Conservation (phyloP, 2,329 filamentous ascomycete species). For the Fusarium sp. region DNA sequence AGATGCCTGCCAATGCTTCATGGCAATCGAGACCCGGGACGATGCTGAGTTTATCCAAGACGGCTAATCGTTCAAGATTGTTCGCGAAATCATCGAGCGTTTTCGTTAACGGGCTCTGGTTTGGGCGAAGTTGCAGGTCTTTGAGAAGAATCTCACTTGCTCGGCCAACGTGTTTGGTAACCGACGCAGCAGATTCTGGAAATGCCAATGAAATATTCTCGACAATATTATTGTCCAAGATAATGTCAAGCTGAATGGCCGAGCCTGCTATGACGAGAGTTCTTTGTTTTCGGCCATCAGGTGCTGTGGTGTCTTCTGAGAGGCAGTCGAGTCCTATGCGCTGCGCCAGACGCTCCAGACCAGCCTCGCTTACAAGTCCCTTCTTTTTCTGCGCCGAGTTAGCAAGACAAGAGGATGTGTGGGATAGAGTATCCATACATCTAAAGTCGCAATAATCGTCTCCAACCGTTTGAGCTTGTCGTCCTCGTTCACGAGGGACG, state of each 20-base stretch:
- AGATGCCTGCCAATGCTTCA: slow-evolving; percentile 80
- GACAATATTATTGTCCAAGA: slow-evolving; percentile 71
- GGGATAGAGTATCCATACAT: slow-evolving; percentile 52
- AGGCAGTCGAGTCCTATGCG: slow-evolving; percentile 74
- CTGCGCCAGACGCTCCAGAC: slow-evolving; percentile 77
- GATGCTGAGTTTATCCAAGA: slow-evolving; percentile 77
- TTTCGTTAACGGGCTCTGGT: slow-evolving; percentile 75
- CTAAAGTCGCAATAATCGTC: slow-evolving; percentile 61
- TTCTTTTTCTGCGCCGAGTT: slow-evolving; percentile 56
- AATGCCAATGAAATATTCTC: slow-evolving; percentile 73
- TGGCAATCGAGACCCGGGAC: slow-evolving; percentile 78
- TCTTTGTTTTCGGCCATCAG: slow-evolving; percentile 61
- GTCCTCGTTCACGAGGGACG: slow-evolving; percentile 61
- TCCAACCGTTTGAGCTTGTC: slow-evolving; percentile 68
- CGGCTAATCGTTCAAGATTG: slow-evolving; percentile 77
- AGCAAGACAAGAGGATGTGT: not conserved
- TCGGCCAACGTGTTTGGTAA: slow-evolving; percentile 69
- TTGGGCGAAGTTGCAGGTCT: slow-evolving; percentile 70
- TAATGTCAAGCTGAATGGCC: slow-evolving; percentile 71
- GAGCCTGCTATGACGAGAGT: slow-evolving; percentile 72
- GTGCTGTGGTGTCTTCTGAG: slow-evolving; percentile 65
- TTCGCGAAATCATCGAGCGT: slow-evolving; percentile 76
- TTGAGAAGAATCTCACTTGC: slow-evolving; percentile 74
- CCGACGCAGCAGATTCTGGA: slow-evolving; percentile 67
- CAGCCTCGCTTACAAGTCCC: slow-evolving; percentile 78